Conservation (phyloP, 495 filamentous ascomycete genomes). For the Lichenothelia convexa region DNA sequence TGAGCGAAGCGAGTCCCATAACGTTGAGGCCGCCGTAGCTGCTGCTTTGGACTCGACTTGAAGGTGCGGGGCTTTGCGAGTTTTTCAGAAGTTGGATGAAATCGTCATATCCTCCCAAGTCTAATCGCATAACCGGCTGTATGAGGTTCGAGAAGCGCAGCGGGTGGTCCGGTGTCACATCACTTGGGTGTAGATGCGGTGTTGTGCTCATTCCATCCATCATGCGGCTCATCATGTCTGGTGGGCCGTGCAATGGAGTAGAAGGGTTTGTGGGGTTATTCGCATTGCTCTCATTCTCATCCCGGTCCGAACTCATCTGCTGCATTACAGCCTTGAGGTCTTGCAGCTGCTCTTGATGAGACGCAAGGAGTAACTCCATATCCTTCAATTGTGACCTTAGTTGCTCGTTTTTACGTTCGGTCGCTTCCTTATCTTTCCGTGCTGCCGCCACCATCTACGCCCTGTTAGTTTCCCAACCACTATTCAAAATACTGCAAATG, state of each 20-base stretch:
- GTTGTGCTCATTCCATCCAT: constrained; percentile 28
- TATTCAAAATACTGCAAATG: too few relatives aligned
- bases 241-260: constrained; percentile 36
- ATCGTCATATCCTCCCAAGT: constrained; percentile 64
- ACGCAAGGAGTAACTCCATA: constrained; percentile 67
- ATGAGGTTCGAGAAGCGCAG: constrained; percentile 71
- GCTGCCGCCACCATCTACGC: constrained; percentile 74
- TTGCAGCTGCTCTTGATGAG: constrained; percentile 81
- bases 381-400: constrained; percentile 61
- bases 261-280: constrained; percentile 43
- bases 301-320: constrained; percentile 55
- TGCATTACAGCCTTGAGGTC: constrained; percentile 88
- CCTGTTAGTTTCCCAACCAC: too few relatives aligned
- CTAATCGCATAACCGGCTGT: constrained; percentile 63
- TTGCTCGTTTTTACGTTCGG: constrained; percentile 60
- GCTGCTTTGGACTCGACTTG: constrained; percentile 48
- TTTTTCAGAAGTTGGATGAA: constrained; percentile 61
- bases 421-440: constrained; percentile 46
- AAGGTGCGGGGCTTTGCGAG: constrained; percentile 39
- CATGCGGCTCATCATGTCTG: constrained; percentile 23
- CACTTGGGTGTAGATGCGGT: constrained; percentile 27
- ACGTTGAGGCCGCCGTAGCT: constrained; percentile 46
- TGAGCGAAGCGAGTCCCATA: constrained; percentile 32
- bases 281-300: constrained; percentile 42
- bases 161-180: constrained; percentile 61